These are phyloP conservation scores for Zymoseptoria ardabiliae DNA, from an alignment of 2,329 filamentous ascomycete genomes.

Conservation along the genomic window DNA sequence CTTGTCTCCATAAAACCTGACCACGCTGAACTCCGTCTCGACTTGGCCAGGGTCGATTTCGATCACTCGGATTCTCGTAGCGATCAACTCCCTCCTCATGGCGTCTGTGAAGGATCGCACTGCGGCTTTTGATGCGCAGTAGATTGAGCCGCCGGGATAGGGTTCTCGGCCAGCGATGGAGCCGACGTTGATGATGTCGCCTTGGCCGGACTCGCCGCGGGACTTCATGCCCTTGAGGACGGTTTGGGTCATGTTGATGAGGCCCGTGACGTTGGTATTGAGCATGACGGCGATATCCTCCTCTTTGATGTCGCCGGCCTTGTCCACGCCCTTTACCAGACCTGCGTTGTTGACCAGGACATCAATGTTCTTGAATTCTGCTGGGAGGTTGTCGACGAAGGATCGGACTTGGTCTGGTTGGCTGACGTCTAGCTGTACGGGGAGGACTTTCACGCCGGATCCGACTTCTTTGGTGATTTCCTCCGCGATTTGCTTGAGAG, in stretches of 20 bases:
- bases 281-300: constrained; percentile 86
- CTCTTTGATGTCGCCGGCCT: constrained; percentile 73
- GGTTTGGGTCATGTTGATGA: constrained; percentile 95
- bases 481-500: constrained; percentile 64
- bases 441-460: constrained; percentile 70
- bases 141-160: constrained; percentile 80
- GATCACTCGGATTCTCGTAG: constrained; percentile 73
- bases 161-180: constrained; percentile 85
- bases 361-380: constrained; percentile 77
- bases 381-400: constrained; percentile 67
- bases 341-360: constrained; percentile 95
- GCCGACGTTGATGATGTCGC: constrained; percentile 94
- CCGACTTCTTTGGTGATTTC: constrained; percentile 73
- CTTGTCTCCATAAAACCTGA: constrained; percentile 84
- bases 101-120: constrained; percentile 78
- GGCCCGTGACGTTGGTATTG: constrained; percentile 82
- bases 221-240: constrained; percentile 75
- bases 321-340: constrained; percentile 79
- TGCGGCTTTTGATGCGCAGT: constrained; percentile 88
- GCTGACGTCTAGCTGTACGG: constrained; percentile 82
- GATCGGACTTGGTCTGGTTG: constrained; percentile 63
- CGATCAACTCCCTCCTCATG: constrained; percentile 73
- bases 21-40: constrained; percentile 86
- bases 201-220: constrained; percentile 59
- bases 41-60: constrained; percentile 89